Base-by-base conservation (phyloP, 768 basidiomycete species). In the Porphyrellus cyaneotinctus region DNA sequence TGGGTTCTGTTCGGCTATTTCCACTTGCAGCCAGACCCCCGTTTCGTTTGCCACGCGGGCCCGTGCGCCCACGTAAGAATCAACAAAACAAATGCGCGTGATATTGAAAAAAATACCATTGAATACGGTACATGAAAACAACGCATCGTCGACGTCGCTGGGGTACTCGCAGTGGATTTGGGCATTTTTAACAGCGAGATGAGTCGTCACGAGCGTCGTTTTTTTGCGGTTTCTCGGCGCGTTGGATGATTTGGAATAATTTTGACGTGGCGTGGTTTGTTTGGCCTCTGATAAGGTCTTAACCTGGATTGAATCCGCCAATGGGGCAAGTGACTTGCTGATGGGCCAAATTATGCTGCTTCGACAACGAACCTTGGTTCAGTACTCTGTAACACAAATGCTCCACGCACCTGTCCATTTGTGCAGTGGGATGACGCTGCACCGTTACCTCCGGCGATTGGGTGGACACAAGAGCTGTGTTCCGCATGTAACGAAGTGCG, bases 1-100 rank as follows among this genome's bases (percentile, higher is more conserved):
- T 66, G 63, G 68, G 70, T 68, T 70, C 62, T 63, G 70, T 61
- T 71, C 68, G 70, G 68, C 66, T 70, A 71, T 70, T 70, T 70
- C 68, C 68, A 70, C 59, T 61, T 66, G 64, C 52, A 71, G 68
- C 67, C 68, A 68, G 64, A 63, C 66, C 65, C 38, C 64, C 67
- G 57, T 70, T 70, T 67, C 63, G 58, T 67, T 69, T 71, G 68
- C 68, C 68, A 70, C 68, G 68, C 66, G 68, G 68, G 70, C 68
- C 68, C 70, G 68, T 70, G 68, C 68, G 59, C 60, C 64, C 68
- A 68, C 70, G 66, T 66, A 70, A 68, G 64, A 70, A 68, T 65
- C 63, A 71, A 63, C 68, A 65, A 69, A 69, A 60, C 43, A 60
- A 67, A 68, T 48, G 64, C 57, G 59, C 41, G 49, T 59, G 55